Evolutionary conservation across 495 filamentous ascomycete species (phyloP).

Genomic region (Penicillium pancosmium): DNA sequence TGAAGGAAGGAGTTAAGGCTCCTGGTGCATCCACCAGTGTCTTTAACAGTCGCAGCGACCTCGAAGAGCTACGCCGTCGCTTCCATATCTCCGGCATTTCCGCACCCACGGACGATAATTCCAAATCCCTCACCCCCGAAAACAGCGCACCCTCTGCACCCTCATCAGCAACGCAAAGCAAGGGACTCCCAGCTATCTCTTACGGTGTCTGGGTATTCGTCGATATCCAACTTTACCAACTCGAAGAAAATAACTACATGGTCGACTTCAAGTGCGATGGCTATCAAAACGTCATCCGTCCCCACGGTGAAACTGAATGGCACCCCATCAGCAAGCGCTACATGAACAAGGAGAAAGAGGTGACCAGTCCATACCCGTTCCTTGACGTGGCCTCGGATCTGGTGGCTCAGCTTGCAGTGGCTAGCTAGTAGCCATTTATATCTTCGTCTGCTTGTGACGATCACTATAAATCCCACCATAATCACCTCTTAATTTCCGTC

Average conservation of each 20-base stretch:
- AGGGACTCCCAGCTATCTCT: constrained; percentile 36
- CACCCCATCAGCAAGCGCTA: constrained; percentile 50
- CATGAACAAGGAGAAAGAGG: constrained; percentile 57
- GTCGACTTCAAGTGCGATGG: constrained; percentile 99
- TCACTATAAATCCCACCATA: constrained; percentile 15
- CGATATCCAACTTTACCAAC: constrained; percentile 94
- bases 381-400: constrained; percentile 57
- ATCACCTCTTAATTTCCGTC: constrained; percentile 9
- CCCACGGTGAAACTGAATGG: constrained; percentile 48
- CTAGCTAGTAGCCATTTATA: constrained; percentile 30
- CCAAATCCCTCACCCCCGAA: constrained; percentile 31
- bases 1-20: constrained; percentile 68
- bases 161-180: constrained; percentile 44
- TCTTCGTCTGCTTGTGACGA: constrained; percentile 12
- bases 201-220: constrained; percentile 73
- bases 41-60: constrained; percentile 59
- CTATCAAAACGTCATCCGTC: constrained; percentile 78
- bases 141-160: constrained; percentile 38
- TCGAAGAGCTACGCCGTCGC: constrained; percentile 52
- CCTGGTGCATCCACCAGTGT: constrained; percentile 55
- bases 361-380: constrained; percentile 59
- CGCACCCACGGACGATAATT: constrained; percentile 37
- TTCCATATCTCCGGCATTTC: constrained; percentile 49
- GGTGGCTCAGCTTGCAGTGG: constrained; percentile 55
- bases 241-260: constrained; percentile 90